Evolutionary conservation across 129 eudicot genomes (phyloP), one percentile per base, ranked within the genome.

Genomic region (Flaveria ramosissima): DNA sequence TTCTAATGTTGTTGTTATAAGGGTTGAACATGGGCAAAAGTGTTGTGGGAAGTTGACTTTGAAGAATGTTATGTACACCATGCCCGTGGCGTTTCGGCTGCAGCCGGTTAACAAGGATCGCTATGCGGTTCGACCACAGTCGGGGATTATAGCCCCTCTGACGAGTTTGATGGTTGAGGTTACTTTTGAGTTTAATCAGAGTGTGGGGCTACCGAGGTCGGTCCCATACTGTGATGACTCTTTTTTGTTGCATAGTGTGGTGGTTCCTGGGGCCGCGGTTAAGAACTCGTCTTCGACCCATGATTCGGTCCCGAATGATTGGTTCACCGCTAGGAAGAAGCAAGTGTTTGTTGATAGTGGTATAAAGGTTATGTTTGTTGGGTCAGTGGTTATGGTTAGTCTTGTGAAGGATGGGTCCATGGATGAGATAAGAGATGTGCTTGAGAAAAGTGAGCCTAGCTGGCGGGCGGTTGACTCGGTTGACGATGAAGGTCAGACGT

Each of bases 271-370:
- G 3, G 97, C 97, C 2, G 68, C 87, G 0, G 75, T 87, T 36
- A 91, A 91, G 78, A 82, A 81, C 50, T 77, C 89, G 0, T 17
- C 89, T 0, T 84, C 92, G 3, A 83, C 90, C 0, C 69, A 67
- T 26, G 92, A 92, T 48, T 62, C 86, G 13, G 81, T 89, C 48
- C 95, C 97, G 8, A 85, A 46, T 30, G 97, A 92, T 41, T 89
- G 97, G 97, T 92, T 92, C 36, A 89, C 95, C 17, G 79, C 89
- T 0, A 79, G 86, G 74, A 89, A 82, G 45, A 92, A 92, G 51
- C 97, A 92, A 77, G 95, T 92, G 56, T 92, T 89, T 46, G 83
- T 86, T 48, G 95, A 92, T 70, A 92, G 95, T 23, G 97, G 86
- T 23, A 83, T 92, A 21, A 76, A 75, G 65, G 71, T 92, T 67